Conservation (phyloP, 1,139 yeast species). For the Komagataea norvegica region DNA sequence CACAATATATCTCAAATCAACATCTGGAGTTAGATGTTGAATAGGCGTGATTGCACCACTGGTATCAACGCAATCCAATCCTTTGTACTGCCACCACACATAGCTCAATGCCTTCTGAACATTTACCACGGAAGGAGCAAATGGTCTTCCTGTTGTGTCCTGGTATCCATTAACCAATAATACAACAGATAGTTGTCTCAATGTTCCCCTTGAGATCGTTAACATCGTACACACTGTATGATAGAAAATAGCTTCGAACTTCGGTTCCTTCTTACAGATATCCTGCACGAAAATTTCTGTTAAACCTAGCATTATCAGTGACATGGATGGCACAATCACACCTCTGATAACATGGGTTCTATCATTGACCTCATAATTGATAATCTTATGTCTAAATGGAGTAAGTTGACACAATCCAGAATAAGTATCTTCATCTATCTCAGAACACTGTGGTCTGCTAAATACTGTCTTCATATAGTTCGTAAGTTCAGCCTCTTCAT, state of each 20-base stretch:
- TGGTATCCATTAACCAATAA: conserved; percentile 7
- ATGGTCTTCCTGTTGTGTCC: conserved; percentile 1
- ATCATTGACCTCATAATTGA: conserved; percentile 1
- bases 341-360: conserved; percentile 4
- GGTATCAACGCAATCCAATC: conserved; percentile 2
- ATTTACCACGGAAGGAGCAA: neutral
- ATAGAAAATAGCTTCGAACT: neutral
- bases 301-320: neutral
- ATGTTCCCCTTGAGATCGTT: neutral
- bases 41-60: conserved; percentile 1
- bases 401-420: conserved; percentile 8
- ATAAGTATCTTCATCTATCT: conserved; percentile 4
- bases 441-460: conserved; percentile 3
- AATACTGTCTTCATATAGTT: neutral
- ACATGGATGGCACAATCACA: conserved; percentile 3
- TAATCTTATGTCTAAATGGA: conserved; percentile 7
- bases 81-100: neutral
- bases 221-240: conserved; percentile 6
- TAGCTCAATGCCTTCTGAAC: neutral
- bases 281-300: neutral
- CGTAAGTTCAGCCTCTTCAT: neutral
- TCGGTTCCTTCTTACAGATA: conserved; percentile 2
- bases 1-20: conserved; percentile 4
- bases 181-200: conserved; percentile 5
- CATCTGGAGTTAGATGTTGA: conserved; percentile 1